These are phyloP conservation scores for Thermomucor indicae-seudaticae DNA, from an alignment of 371 early-diverging fungal genomes.

Conservation along the genomic window DNA sequence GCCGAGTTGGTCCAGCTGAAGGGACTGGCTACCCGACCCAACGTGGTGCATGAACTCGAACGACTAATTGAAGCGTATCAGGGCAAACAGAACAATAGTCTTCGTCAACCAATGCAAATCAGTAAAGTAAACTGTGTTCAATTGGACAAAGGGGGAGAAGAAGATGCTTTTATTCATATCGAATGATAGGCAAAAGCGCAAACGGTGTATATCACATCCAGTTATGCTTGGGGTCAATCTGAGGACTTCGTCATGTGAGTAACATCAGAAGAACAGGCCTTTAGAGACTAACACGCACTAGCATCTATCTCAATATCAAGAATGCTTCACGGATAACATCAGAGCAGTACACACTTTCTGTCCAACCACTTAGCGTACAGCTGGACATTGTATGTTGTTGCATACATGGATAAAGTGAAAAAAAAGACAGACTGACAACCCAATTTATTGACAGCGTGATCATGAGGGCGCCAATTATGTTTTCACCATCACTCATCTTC, in stretches of 20 bases:
- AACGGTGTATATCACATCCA: slow-evolving; percentile 17
- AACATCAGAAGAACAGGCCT: background rate
- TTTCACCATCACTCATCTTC: slow-evolving; percentile 20
- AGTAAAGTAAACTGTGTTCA: background rate
- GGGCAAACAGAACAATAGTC: background rate
- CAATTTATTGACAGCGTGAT: slow-evolving; percentile 3
- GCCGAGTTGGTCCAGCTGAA: background rate
- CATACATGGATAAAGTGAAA: background rate
- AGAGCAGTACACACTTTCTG: slow-evolving; percentile 17
- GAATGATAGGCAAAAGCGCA: slow-evolving; percentile 16
- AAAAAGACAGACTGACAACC: background rate
- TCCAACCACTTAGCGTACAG: slow-evolving; percentile 13
- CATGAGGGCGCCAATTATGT: slow-evolving; percentile 26
- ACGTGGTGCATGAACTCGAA: background rate
- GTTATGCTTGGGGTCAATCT: slow-evolving; percentile 16
- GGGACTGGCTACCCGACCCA: background rate
- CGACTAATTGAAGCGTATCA: background rate
- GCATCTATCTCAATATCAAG: slow-evolving; percentile 16
- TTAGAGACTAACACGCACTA: too few species aligned
- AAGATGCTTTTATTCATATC: too few species aligned
- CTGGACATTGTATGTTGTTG: slow-evolving; percentile 15
- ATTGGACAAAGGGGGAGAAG: background rate
- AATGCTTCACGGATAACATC: slow-evolving; percentile 7
- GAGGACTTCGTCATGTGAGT: slow-evolving; percentile 13
- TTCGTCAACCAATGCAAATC: background rate